phyloP scores from a whole-genome alignment of 768 basidiomycete species.

The Amanita phalloides region DNA sequence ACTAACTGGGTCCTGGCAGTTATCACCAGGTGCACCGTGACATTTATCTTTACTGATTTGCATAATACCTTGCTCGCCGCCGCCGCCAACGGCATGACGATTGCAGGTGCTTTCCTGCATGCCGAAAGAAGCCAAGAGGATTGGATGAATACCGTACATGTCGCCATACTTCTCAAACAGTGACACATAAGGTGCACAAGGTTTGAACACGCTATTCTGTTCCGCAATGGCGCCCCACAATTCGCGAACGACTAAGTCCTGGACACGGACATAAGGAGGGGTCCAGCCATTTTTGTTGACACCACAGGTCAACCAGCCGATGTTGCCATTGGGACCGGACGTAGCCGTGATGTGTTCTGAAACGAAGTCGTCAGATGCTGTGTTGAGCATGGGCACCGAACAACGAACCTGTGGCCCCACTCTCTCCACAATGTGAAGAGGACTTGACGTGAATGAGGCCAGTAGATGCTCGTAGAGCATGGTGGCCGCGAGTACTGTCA shows the following conservation, averaged over 20 bases:
- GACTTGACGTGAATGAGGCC: conserved; percentile 24
- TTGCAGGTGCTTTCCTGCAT: conserved; percentile 81
- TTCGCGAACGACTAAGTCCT: conserved; percentile 37
- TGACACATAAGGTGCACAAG: conserved; percentile 38
- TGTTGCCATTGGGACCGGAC: conserved; percentile 60
- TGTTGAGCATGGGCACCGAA: not conserved
- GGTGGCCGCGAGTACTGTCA: not conserved
- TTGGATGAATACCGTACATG: conserved; percentile 47
- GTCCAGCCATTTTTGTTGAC: conserved; percentile 55
- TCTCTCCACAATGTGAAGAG: conserved; percentile 30
- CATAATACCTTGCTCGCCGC: conserved; percentile 82
- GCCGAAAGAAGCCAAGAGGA: conserved; percentile 76
- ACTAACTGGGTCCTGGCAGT: conserved; percentile 36
- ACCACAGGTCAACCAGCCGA: conserved; percentile 75
- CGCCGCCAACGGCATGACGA: conserved; percentile 53
- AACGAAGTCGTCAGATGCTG: not conserved
- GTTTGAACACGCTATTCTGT: conserved; percentile 42
- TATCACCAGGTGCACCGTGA: conserved; percentile 35
- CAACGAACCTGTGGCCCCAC: conserved; percentile 37
- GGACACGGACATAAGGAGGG: conserved; percentile 49
- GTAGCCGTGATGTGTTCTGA: conserved; percentile 37
- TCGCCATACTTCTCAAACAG: conserved; percentile 51
- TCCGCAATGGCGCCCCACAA: conserved; percentile 38
- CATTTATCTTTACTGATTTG: conserved; percentile 79
- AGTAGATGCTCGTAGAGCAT: not conserved